Evolutionary conservation across 2,329 filamentous ascomycete species (phyloP).

Genomic region (Daldinia sp.): DNA sequence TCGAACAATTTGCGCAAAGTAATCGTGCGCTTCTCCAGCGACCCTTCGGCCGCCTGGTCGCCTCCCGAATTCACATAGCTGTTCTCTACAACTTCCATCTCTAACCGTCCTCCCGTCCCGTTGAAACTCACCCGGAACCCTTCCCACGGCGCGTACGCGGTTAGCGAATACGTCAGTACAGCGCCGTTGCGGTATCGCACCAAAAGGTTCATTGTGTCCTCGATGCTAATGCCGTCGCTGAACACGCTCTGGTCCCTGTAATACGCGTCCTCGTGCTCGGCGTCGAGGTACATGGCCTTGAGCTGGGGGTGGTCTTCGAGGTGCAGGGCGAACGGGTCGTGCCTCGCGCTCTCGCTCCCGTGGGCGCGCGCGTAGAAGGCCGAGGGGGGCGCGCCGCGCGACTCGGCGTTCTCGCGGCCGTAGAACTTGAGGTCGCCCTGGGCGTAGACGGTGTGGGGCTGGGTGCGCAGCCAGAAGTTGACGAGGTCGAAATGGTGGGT

Average conservation of each 20-base stretch:
- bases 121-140: slow-evolving; percentile 70
- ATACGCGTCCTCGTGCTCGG: slow-evolving; percentile 73
- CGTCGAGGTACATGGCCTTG: slow-evolving; percentile 70
- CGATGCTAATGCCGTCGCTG: slow-evolving; percentile 72
- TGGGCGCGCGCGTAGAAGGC: slow-evolving; percentile 64
- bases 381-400: slow-evolving; percentile 58
- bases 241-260: slow-evolving; percentile 73
- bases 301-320: slow-evolving; percentile 65
- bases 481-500: slow-evolving; percentile 74
- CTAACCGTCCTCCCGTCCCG: slow-evolving; percentile 68
- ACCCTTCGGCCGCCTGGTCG: slow-evolving; percentile 67
- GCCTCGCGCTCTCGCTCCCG: slow-evolving; percentile 62
- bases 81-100: slow-evolving; percentile 72
- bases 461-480: slow-evolving; percentile 71
- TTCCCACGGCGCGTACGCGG: slow-evolving; percentile 73
- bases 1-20: slow-evolving; percentile 66
- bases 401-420: slow-evolving; percentile 70
- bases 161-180: slow-evolving; percentile 69
- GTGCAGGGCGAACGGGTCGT: slow-evolving; percentile 70
- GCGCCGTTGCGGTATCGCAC: slow-evolving; percentile 69
- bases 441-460: slow-evolving; percentile 68
- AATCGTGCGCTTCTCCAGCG: slow-evolving; percentile 62
- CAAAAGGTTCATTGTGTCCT: slow-evolving; percentile 72
- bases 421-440: slow-evolving; percentile 71
- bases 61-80: slow-evolving; percentile 72